Evolutionary conservation across 2,329 filamentous ascomycete genomes (phyloP).

Genomic region (Epicoccum sorghinum): DNA sequence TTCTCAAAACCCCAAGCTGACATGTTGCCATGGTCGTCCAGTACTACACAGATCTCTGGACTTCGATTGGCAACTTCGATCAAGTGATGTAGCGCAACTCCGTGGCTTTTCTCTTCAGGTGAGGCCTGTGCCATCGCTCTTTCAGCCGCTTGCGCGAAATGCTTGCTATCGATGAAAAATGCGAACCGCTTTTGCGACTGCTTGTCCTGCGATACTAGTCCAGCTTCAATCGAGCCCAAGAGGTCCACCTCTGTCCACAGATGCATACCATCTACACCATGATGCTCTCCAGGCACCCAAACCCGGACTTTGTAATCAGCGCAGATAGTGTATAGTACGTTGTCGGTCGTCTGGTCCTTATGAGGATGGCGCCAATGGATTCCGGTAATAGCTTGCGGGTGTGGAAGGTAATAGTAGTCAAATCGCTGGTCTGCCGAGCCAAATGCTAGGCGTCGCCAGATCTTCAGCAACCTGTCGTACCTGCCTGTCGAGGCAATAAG

Average conservation of each 20-base stretch:
- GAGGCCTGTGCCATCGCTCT: slow-evolving; percentile 70
- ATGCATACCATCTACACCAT: slow-evolving; percentile 73
- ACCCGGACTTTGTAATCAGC: slow-evolving; percentile 79
- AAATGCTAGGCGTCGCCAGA: slow-evolving; percentile 89
- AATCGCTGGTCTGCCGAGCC: slow-evolving; percentile 83
- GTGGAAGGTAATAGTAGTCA: slow-evolving; percentile 88
- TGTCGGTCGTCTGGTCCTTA: slow-evolving; percentile 77
- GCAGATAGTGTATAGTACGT: slow-evolving; percentile 89
- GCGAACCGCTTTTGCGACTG: slow-evolving; percentile 65
- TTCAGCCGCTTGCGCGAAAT: slow-evolving; percentile 80
- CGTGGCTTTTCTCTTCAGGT: slow-evolving; percentile 64
- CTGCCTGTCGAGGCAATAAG: slow-evolving; percentile 82
- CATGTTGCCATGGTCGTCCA: slow-evolving; percentile 85
- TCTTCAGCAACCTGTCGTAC: slow-evolving; percentile 84
- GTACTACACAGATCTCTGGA: slow-evolving; percentile 84
- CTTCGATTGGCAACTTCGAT: slow-evolving; percentile 83
- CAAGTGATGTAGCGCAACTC: slow-evolving; percentile 79
- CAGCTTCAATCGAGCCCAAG: slow-evolving; percentile 69
- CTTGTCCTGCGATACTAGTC: slow-evolving; percentile 49
- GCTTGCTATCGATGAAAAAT: slow-evolving; percentile 81
- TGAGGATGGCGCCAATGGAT: slow-evolving; percentile 84
- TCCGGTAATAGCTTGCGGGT: slow-evolving; percentile 79
- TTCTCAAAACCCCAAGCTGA: slow-evolving; percentile 93
- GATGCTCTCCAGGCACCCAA: slow-evolving; percentile 79
- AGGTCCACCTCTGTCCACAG: slow-evolving; percentile 85